Conservation (phyloP, 2,329 filamentous ascomycete genomes). For the Cladosporium sphaerospermum region DNA sequence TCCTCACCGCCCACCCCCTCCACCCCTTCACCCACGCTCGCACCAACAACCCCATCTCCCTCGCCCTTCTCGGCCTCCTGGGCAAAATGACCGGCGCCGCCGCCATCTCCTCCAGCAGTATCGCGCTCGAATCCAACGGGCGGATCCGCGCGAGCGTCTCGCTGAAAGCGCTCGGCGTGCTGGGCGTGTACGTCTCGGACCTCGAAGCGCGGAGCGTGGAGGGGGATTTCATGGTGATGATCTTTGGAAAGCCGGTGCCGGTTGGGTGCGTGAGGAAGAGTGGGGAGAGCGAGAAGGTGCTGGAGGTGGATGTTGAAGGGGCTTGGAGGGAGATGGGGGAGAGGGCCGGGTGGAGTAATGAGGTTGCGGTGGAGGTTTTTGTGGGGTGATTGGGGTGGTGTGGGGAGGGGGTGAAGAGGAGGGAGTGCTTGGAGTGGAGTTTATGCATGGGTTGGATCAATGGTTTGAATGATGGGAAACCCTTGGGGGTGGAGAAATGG, state of each 20-base stretch:
- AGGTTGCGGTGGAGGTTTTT: slow-evolving; percentile 63
- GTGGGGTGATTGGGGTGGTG: slow-evolving; percentile 20
- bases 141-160: slow-evolving; percentile 59
- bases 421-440: too few species aligned
- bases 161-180: slow-evolving; percentile 71
- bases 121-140: slow-evolving; percentile 54
- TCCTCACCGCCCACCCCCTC: slow-evolving; percentile 68
- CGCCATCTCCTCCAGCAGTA: slow-evolving; percentile 60
- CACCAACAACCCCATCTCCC: slow-evolving; percentile 37
- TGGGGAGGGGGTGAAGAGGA: too few species aligned
- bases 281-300: slow-evolving; percentile 44
- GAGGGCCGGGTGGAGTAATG: slow-evolving; percentile 70
- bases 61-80: slow-evolving; percentile 70
- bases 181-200: slow-evolving; percentile 72
- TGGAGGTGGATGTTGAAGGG: slow-evolving; percentile 68
- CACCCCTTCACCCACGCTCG: slow-evolving; percentile 43
- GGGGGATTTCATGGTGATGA: slow-evolving; percentile 41
- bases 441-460: too few species aligned
- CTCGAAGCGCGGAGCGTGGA: slow-evolving; percentile 47
- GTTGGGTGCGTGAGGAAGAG: slow-evolving; percentile 51
- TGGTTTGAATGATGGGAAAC: too few species aligned
- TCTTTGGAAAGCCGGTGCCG: slow-evolving; percentile 67
- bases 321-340: slow-evolving; percentile 74
- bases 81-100: slow-evolving; percentile 87
- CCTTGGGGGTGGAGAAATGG: too few species aligned